A percentile compares a stretch with the other conserved stretches of the same genome.
phyloP scores from a whole-genome alignment of 352 stramenopile species.

The Phytophthora pseudosyringae region DNA sequence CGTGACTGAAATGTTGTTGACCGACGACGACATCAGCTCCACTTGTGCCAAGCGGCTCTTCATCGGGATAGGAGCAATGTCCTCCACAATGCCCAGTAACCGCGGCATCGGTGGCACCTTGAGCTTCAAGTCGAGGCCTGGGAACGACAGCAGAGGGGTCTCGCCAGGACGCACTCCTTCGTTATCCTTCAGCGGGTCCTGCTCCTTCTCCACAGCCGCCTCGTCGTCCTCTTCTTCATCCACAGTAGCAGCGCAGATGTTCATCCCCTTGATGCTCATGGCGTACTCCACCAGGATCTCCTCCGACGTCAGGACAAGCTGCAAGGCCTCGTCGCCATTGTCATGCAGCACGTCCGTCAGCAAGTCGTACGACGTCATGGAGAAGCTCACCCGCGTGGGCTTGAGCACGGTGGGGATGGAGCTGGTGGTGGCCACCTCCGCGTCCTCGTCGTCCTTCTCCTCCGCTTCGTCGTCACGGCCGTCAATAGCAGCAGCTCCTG shows the following conservation, averaged over 20 bases:
- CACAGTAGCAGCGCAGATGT: constrained; percentile 48
- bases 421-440: constrained; percentile 26
- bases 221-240: constrained; percentile 27
- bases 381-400: constrained; percentile 46
- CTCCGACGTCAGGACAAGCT: constrained; percentile 55
- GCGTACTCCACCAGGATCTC: constrained; percentile 60
- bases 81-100: constrained; percentile 63
- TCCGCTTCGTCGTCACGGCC: constrained; percentile 33
- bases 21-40: constrained; percentile 44
- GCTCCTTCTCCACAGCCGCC: constrained; percentile 27
- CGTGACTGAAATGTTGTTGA: constrained; percentile 50
- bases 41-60: constrained; percentile 47
- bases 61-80: constrained; percentile 57
- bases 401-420: constrained; percentile 33
- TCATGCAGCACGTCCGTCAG: constrained; percentile 58
- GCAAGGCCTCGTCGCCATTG: constrained; percentile 44
- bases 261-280: constrained; percentile 56
- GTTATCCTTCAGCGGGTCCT: constrained; percentile 34
- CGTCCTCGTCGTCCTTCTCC: constrained; percentile 33
- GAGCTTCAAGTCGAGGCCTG: constrained; percentile 51
- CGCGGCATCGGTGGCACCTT: constrained; percentile 63
- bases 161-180: constrained; percentile 30
- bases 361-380: constrained; percentile 46
- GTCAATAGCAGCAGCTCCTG: constrained; percentile 30
- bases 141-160: constrained; percentile 45